These are phyloP conservation scores for Penicillium sp. DNA, from an alignment of 2,329 filamentous ascomycete genomes.

Conservation along the genomic window DNA sequence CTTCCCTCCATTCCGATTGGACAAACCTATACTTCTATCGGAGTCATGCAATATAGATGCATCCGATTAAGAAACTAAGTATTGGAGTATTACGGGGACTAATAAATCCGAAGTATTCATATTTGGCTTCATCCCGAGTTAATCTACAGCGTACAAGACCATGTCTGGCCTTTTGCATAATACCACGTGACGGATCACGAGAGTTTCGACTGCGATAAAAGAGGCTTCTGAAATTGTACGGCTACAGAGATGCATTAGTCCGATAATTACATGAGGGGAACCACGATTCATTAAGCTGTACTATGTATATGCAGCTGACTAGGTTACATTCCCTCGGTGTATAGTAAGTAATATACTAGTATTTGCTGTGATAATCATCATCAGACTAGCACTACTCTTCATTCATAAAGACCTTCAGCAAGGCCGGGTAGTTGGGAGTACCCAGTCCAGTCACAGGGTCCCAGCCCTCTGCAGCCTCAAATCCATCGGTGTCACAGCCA, in stretches of 20 bases:
- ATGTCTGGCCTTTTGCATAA: too few species aligned
- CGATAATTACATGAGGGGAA: neutral
- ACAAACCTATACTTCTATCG: neutral
- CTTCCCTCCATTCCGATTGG: neutral
- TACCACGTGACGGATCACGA: too few species aligned
- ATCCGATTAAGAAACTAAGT: neutral
- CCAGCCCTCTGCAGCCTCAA: constrained; percentile 32
- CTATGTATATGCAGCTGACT: neutral
- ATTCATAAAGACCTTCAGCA: constrained; percentile 39
- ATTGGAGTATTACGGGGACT: too few species aligned
- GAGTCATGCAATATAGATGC: neutral
- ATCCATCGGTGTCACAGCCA: constrained; percentile 36
- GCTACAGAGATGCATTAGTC: too few species aligned
- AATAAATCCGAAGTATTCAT: too few species aligned
- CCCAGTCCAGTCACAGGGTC: constrained; percentile 42
- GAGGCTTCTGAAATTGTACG: too few species aligned
- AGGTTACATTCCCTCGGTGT: neutral
- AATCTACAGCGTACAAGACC: too few species aligned
- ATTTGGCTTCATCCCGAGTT: too few species aligned
- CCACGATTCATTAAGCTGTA: neutral
- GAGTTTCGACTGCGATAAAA: too few species aligned
- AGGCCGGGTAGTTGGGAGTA: constrained; percentile 36
- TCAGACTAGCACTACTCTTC: constrained; percentile 3
- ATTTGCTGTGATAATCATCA: too few species aligned
- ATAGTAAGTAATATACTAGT: neutral